Evolutionary conservation across 305 asterid genomes (phyloP).

Genomic region (Euphrasia arctica): DNA sequence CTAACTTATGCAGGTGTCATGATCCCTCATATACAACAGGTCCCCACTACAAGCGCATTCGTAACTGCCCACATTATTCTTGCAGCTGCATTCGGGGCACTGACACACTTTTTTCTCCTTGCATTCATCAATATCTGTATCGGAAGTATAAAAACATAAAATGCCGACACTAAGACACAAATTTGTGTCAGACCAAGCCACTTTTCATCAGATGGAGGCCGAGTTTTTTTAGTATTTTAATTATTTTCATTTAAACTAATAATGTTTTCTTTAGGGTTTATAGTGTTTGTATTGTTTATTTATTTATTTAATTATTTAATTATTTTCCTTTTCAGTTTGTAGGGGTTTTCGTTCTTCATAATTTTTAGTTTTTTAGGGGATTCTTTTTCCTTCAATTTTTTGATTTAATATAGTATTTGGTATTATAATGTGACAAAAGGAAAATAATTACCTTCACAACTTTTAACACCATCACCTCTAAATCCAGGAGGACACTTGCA

Average conservation of each 20-base stretch:
- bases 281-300: neutral
- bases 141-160: no score
- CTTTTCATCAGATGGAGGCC: no score
- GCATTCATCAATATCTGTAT: slow-evolving; percentile 83
- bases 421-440: slow-evolving; percentile 4
- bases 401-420: no score
- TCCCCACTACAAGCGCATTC: slow-evolving; percentile 82
- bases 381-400: no score
- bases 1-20: slow-evolving; percentile 97
- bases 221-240: no score
- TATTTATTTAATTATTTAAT: neutral
- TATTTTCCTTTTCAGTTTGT: no score
- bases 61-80: slow-evolving; percentile 83
- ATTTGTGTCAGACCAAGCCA: neutral
- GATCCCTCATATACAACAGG: slow-evolving; percentile 78
- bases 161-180: slow-evolving; percentile 1
- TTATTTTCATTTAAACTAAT: no score
- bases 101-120: slow-evolving; percentile 91
- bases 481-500: slow-evolving; percentile 52
- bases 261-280: no score
- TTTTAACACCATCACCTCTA: slow-evolving; percentile 44
- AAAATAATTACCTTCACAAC: slow-evolving; percentile 41
- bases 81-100: slow-evolving; percentile 95
- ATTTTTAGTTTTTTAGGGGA: no score
- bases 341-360: no score